Evolutionary conservation across 2,329 filamentous ascomycete genomes (phyloP), one percentile per base, ranked within the genome.

Genomic region (Aspergillus tubingensis): DNA sequence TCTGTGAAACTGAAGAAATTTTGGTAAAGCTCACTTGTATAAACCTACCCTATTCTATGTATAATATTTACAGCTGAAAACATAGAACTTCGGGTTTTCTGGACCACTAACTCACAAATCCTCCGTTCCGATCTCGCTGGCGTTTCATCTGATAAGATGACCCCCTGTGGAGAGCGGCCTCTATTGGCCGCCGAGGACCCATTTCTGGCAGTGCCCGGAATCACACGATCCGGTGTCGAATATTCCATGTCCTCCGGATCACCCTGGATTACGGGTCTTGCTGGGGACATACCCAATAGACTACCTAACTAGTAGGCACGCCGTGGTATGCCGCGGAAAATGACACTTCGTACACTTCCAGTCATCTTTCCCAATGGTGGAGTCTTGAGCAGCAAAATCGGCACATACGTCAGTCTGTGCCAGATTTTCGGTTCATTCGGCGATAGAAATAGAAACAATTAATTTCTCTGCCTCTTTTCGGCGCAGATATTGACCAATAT

Each of bases 121-220:
- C 11, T 36, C 5, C 13, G n/a, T 19, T 6, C 53, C 53, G 53
- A 41, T 47, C 17, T 43, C 41, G 39, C 53, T 32, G 30, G n/a
- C 11, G 17, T 55, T 25, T 17, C 41, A 55, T 55, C 53, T 55
- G 53, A 55, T 55, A 55, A 55, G 53, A 55, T 55, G 41, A 15
- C 30, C 41, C 21, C 19, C 17, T 15, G 15, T 17, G 15, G n/a
- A 50, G 25, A 50, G 25, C 25, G 47, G 23, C 15, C 25, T 2
- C 21, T 8, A 49, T 49, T 49, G 44, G 47, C 5, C 17, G 8
- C n/a, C 15, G 15, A 27, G 15, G 47, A 30, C 23, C 25, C 47
- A 30, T 25, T 30, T 32, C 47, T 50, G 47, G 27, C 25, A 50
- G n/a, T 55, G 30, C 44, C 53, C 53, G 53, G 27, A 55, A 32